phyloP scores from a whole-genome alignment of 1,284 basidiomycete genomes.

The Fomitopsis pinicola region DNA sequence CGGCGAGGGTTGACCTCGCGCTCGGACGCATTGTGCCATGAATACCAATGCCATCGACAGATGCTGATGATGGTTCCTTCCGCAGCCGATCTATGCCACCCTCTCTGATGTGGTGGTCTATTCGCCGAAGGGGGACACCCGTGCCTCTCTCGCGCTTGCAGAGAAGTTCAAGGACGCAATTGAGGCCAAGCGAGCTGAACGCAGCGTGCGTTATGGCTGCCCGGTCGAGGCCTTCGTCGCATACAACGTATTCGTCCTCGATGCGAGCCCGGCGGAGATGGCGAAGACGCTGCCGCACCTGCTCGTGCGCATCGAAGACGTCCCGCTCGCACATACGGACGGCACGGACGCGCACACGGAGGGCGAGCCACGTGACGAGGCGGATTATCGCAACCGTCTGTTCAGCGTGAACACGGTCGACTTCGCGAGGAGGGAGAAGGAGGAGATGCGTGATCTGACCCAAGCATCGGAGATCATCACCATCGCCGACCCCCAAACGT shows the following conservation, averaged over 20 bases:
- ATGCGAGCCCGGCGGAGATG: slow-evolving; percentile 52
- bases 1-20: not conserved
- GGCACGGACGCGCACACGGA: slow-evolving; percentile 26
- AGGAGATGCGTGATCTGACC: slow-evolving; percentile 88
- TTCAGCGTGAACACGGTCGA: slow-evolving; percentile 57
- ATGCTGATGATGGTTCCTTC: slow-evolving; percentile 9
- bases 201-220: slow-evolving; percentile 24
- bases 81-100: slow-evolving; percentile 75
- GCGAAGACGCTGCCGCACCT: slow-evolving; percentile 43
- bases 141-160: slow-evolving; percentile 53
- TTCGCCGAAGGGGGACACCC: slow-evolving; percentile 55
- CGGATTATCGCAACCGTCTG: slow-evolving; percentile 18
- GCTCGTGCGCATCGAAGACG: slow-evolving; percentile 31
- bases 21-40: not conserved
- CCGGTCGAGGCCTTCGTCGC: slow-evolving; percentile 40
- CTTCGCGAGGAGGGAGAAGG: slow-evolving; percentile 76
- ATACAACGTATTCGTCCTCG: slow-evolving; percentile 88
- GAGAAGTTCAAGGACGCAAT: slow-evolving; percentile 56
- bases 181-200: slow-evolving; percentile 49
- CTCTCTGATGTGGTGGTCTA: slow-evolving; percentile 89
- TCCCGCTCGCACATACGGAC: slow-evolving; percentile 24
- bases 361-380: slow-evolving; percentile 23
- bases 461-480: slow-evolving; percentile 65
- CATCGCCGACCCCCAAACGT: slow-evolving; percentile 8
- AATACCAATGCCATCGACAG: not conserved